Evolutionary conservation across 257 asterid genomes (phyloP), one percentile per base, ranked within the genome.

Genomic region (Gentiana dahurica): DNA sequence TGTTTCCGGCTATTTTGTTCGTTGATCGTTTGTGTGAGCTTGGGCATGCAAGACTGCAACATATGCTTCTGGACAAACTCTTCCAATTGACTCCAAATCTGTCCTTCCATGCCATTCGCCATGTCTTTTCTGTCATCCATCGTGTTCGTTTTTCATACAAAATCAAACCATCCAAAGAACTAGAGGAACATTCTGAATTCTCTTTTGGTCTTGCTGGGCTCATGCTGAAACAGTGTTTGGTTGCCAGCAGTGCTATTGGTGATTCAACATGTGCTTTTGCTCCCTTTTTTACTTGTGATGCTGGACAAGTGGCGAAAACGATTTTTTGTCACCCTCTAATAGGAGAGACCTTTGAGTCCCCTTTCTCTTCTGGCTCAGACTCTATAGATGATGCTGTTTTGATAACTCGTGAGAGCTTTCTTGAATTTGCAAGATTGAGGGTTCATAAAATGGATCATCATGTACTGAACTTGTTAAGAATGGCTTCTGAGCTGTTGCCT

Each of bases 261-360:
- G 35, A 65, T 63, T 58, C 61, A 9, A 64, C 70, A 71, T 59
- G 62, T 45, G 64, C 49, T 58, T 51, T 49, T 66, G 53, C 59
- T 73, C 81, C 65, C 45, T 63, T 54, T 44, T 58, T 73, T 43
- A 49, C 71, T 54, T 58, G 63, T 78, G 75, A 63, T 78, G 75
- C 75, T 62, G 63, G 58, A 37, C 84, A 86, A 71, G 83, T 81
- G 66, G 85, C 85, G 46, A 85, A 75, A 68, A 68, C 76, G 57
- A 73, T 84, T 65, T 75, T 82, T 57, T 64, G 54, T 66, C 89
- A 82, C 68, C 96, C 96, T 70, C 78, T 77, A 54, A 77, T 90
- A 54, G 58, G 68, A 51, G 60, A 79, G 60, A 60, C 80, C 52
- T 61, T 87, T 63, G 73, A 80, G 49, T 71, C 56, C 65, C 90